Base-by-base conservation (phyloP, 108 stramenopile species). In the Conticribra guillardii region DNA sequence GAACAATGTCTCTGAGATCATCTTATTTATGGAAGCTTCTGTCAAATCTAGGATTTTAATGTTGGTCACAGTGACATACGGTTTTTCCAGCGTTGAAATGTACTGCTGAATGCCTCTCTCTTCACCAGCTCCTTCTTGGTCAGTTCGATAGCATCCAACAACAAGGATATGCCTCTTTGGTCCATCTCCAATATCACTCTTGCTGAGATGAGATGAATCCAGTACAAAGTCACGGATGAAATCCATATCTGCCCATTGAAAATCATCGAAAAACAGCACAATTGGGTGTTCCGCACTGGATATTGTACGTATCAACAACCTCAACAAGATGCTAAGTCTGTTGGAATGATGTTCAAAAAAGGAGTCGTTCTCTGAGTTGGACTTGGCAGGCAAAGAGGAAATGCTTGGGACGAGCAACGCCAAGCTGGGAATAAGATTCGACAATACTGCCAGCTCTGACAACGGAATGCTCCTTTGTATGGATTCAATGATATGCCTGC, bases 71-170 rank as follows among this genome's bases (percentile, higher is more conserved):
- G 37, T 41, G 5, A 41, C 11, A 41, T 41, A 11, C 5, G 37
- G 37, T 9, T 41, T 5, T 11, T 41, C 37, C 5, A 41, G 37
- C 37, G 37, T 9, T 9, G 37, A 41, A 11, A 5, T 41, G 28
- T 21, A 15, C 19, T 9, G 37, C 11, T 41, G n/a, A n/a, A n/a
- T n/a, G n/a, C n/a, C n/a, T n/a, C n/a, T n/a, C n/a, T n/a, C n/a
- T n/a, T n/a, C n/a, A n/a, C n/a, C n/a, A n/a, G n/a, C 55, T 30
- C 57, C 55, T 11, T 54, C 65, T 16, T 57, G 52, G 54, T 67
- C 54, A 52, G 23, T 32, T 28, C 65, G 41, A 56, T 56, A 67
- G 55, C 54, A 56, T 30, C 65, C 65, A 31, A 28, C 31, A 22
- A 67, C 17, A 18, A 58, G 19, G 9, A 58, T 15, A 33, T 41